Conservation (phyloP, 2,329 filamentous ascomycete genomes). For the Lithohypha guttulata region DNA sequence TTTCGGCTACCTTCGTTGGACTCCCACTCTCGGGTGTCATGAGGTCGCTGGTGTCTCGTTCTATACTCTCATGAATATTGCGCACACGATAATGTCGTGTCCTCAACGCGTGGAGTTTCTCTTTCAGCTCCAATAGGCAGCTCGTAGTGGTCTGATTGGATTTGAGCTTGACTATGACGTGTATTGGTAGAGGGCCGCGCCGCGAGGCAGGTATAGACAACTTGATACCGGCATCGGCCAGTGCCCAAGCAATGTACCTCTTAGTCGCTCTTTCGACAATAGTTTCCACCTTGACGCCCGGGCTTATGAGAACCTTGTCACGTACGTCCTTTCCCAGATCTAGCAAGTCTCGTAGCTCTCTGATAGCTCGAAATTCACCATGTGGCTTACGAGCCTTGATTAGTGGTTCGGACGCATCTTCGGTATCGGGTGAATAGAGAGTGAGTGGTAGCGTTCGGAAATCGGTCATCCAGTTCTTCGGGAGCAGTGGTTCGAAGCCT, state of each 20-base stretch:
- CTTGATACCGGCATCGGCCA: constrained; percentile 33
- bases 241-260: constrained; percentile 44
- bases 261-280: constrained; percentile 28
- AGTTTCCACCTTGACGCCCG: constrained; percentile 19
- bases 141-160: constrained; percentile 30
- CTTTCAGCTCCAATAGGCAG: constrained; percentile 34
- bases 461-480: constrained; percentile 41
- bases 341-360: constrained; percentile 41
- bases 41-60: constrained; percentile 7
- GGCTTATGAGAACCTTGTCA: constrained; percentile 35
- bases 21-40: constrained; percentile 14
- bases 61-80: constrained; percentile 14
- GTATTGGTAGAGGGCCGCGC: constrained; percentile 32
- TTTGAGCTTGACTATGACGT: constrained; percentile 35
- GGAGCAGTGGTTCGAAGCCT: constrained; percentile 46
- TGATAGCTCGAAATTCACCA: constrained; percentile 41
- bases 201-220: constrained; percentile 20
- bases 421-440: constrained; percentile 36
- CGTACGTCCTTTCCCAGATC: constrained; percentile 41
- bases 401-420: constrained; percentile 30
- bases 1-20: constrained; percentile 6
- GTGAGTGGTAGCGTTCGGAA: constrained; percentile 43
- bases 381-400: constrained; percentile 32
- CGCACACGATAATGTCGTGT: constrained; percentile 31
- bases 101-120: constrained; percentile 35